Percentiles rank a stretch among this genome's conserved stretches.
phyloP scores from a whole-genome alignment of 108 stramenopile species.

The Cyclostephanos invisitatus region DNA sequence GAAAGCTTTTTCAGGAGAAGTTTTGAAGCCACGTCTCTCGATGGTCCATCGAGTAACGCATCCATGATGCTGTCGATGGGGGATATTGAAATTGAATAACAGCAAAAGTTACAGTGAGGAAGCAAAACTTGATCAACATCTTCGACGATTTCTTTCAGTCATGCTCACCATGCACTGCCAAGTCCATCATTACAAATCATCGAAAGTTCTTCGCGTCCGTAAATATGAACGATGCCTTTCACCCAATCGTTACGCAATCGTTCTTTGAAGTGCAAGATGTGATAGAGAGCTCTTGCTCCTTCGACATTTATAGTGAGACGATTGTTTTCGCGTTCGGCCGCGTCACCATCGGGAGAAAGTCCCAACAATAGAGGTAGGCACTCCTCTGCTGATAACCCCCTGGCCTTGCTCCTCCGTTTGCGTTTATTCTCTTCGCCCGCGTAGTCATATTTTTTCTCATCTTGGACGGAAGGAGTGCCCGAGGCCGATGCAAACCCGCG shows the following conservation, averaged over 20 bases:
- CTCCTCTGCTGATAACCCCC: conserved; percentile 59
- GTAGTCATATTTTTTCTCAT: conserved; percentile 13
- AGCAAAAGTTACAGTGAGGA: neutral
- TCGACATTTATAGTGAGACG: conserved; percentile 59
- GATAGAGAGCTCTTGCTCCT: conserved; percentile 69
- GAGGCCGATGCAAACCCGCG: conserved; percentile 56
- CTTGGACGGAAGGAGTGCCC: neutral
- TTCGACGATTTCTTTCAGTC: neutral
- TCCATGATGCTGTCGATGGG: conserved; percentile 57
- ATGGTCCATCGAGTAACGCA: conserved; percentile 74
- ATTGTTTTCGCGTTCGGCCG: conserved; percentile 24
- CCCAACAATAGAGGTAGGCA: conserved; percentile 63
- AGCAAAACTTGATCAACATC: neutral
- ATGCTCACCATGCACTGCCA: conserved; percentile 70
- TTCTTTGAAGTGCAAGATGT: conserved; percentile 77
- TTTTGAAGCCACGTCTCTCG: conserved; percentile 47
- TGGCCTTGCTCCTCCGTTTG: conserved; percentile 65
- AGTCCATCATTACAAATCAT: conserved; percentile 76
- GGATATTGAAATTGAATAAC: neutral
- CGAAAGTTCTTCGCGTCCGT: conserved; percentile 54
- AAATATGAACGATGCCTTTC: conserved; percentile 50
- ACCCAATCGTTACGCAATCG: conserved; percentile 64
- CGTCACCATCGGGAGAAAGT: conserved; percentile 39
- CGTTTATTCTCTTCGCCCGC: conserved; percentile 24
- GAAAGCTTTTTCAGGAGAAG: conserved; percentile 53